A percentile compares a stretch with the other conserved stretches of the same genome.
phyloP scores from a whole-genome alignment of 805 yeast genomes.

The Starmerella powellii region DNA sequence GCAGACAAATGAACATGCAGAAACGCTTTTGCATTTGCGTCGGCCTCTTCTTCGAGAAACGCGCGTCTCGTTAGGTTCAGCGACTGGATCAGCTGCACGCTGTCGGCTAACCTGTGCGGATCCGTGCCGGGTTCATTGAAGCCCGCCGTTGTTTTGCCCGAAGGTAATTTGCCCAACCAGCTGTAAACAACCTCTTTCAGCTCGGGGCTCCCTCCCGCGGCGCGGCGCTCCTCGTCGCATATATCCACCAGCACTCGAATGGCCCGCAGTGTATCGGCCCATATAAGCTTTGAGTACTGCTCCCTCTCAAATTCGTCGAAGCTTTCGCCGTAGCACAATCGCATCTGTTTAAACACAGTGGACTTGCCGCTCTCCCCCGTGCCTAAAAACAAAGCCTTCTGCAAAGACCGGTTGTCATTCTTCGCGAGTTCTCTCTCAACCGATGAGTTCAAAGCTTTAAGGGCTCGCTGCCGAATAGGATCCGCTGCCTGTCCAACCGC shows the following conservation, averaged over 20 bases:
- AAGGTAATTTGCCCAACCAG: too few species aligned
- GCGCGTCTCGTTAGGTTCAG: constrained; percentile 26
- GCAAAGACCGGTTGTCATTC: constrained; percentile 11
- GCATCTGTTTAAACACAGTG: constrained; percentile 70
- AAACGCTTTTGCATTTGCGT: too few species aligned
- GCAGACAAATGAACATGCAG: too few species aligned
- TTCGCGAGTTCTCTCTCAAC: constrained; percentile 32
- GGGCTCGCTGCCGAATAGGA: constrained; percentile 17
- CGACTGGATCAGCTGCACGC: constrained; percentile 14
- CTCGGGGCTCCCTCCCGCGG: neutral
- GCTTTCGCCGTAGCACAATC: constrained; percentile 73
- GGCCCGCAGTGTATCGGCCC: constrained; percentile 81
- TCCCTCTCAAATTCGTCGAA: constrained; percentile 66
- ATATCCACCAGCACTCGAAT: constrained; percentile 61
- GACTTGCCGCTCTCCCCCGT: constrained; percentile 84
- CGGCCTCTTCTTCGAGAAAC: constrained; percentile 25
- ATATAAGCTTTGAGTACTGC: constrained; percentile 75
- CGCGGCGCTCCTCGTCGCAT: constrained; percentile 14
- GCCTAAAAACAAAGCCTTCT: constrained; percentile 48
- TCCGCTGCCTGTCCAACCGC: neutral
- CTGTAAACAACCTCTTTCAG: constrained; percentile 1
- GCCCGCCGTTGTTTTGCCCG: too few species aligned
- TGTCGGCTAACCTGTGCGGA: neutral
- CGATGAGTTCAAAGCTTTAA: constrained; percentile 33
- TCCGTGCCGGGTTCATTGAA: constrained; percentile 1